These are phyloP conservation scores for Centrapalus pauciflorus DNA, from an alignment of 129 eudicot species.

Conservation along the genomic window DNA sequence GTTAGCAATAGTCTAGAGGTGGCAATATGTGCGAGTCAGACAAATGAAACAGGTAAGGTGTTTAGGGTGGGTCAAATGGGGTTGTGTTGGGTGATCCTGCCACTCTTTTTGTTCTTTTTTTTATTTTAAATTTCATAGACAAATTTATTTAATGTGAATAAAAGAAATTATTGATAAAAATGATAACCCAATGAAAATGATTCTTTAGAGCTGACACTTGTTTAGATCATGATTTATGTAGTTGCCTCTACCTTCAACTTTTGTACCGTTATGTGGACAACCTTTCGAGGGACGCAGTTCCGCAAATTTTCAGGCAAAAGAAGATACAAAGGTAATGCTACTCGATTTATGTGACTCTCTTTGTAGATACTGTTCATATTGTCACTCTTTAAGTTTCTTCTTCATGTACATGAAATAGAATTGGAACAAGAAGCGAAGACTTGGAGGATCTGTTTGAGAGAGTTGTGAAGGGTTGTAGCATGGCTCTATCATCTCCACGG, in stretches of 20 bases:
- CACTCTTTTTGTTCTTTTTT: too few species aligned
- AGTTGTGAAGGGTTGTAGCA: slow-evolving; percentile 64
- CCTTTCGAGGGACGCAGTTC: slow-evolving; percentile 63
- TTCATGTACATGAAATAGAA: slow-evolving; percentile 39
- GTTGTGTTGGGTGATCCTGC: too few species aligned
- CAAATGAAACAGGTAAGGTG: too few species aligned
- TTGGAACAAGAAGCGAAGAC: slow-evolving; percentile 88
- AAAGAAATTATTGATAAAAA: too few species aligned
- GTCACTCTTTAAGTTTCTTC: not conserved
- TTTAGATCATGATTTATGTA: slow-evolving; percentile 32
- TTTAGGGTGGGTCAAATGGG: too few species aligned
- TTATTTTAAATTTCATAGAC: too few species aligned
- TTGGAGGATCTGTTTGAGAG: slow-evolving; percentile 62
- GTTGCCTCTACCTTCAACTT: slow-evolving; percentile 86
- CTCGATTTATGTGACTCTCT: not conserved
- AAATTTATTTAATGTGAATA: not conserved
- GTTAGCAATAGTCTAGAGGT: too few species aligned
- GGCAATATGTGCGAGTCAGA: too few species aligned
- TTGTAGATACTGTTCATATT: not conserved
- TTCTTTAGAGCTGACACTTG: not conserved
- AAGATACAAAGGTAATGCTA: slow-evolving; percentile 51
- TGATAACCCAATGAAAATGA: not conserved
- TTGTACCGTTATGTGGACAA: slow-evolving; percentile 69
- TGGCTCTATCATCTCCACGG: slow-evolving; percentile 91
- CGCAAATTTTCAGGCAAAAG: slow-evolving; percentile 63